phyloP scores from a whole-genome alignment of 345 rosid species.

The Gossypium longicalyx region DNA sequence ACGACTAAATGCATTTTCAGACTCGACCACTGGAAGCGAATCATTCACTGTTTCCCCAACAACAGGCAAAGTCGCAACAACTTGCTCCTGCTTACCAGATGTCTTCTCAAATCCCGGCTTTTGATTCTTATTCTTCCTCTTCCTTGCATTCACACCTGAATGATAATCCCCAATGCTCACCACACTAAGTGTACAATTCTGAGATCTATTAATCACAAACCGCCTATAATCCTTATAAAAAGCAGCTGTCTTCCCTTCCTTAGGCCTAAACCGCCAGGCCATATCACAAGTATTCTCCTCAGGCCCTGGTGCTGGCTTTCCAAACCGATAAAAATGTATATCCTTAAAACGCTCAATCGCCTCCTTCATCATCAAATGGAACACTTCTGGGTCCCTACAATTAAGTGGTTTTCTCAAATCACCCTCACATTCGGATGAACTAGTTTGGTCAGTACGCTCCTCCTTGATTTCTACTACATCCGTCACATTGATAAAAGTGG shows the following conservation, averaged over 20 bases:
- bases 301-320: constrained; percentile 60
- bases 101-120: constrained; percentile 64
- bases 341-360: constrained; percentile 80
- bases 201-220: constrained; percentile 54
- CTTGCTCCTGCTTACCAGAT: constrained; percentile 27
- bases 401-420: constrained; percentile 42
- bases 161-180: constrained; percentile 76
- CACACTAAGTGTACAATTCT: constrained; percentile 60
- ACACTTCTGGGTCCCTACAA: constrained; percentile 80
- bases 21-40: constrained; percentile 63
- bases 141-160: constrained; percentile 85
- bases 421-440: constrained; percentile 36
- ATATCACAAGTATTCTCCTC: constrained; percentile 65
- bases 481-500: constrained; percentile 54
- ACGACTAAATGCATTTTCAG: constrained; percentile 57
- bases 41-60: constrained; percentile 81
- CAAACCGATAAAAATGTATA: constrained; percentile 83
- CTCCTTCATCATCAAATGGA: constrained; percentile 78
- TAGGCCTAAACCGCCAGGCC: constrained; percentile 95
- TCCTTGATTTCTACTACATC: constrained; percentile 43
- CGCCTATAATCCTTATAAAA: constrained; percentile 89
- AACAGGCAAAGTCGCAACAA: constrained; percentile 38
- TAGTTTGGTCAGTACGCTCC: constrained; percentile 2
- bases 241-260: constrained; percentile 78
- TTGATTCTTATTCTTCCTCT: constrained; percentile 63